These are phyloP conservation scores for Coemansia sp. DNA, from an alignment of 192 early-diverging fungal species.

Conservation along the genomic window DNA sequence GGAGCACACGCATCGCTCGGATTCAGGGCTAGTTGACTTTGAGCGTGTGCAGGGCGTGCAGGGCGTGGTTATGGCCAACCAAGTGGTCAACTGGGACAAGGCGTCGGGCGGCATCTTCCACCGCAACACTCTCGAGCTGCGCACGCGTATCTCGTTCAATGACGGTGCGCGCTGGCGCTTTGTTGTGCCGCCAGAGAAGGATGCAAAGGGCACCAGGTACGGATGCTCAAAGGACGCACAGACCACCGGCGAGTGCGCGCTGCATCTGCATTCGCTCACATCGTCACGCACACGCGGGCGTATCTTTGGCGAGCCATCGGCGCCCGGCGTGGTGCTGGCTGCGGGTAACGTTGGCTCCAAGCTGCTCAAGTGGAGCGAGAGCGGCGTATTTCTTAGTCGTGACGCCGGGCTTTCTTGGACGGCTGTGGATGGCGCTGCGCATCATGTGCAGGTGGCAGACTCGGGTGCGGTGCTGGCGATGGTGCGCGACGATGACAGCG, in stretches of 20 bases:
- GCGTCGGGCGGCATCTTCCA: constrained; percentile 35
- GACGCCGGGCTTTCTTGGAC: constrained; percentile 85
- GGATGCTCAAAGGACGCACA: constrained; percentile 55
- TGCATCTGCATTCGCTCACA: constrained; percentile 89
- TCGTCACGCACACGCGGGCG: constrained; percentile 64
- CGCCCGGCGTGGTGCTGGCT: constrained; percentile 86
- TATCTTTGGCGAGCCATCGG: constrained; percentile 69
- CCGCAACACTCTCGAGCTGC: constrained; percentile 60
- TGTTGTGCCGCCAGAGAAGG: constrained; percentile 64
- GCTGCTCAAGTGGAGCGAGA: constrained; percentile 68
- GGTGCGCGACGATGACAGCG: constrained; percentile 58
- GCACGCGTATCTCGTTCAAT: constrained; percentile 80
- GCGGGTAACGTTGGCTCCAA: constrained; percentile 83
- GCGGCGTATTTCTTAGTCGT: constrained; percentile 83
- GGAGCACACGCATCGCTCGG: constrained; percentile 79
- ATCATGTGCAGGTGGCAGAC: constrained; percentile 85
- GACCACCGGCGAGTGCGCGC: constrained; percentile 63
- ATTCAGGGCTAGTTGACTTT: constrained; percentile 80
- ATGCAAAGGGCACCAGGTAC: constrained; percentile 59
- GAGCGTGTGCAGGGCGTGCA: constrained; percentile 81
- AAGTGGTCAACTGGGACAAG: constrained; percentile 78
- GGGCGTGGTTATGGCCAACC: constrained; percentile 84
- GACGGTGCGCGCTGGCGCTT: constrained; percentile 79
- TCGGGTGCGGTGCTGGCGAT: constrained; percentile 76
- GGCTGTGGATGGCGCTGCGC: constrained; percentile 64